These are phyloP conservation scores for Blastobotrys niveus DNA, from an alignment of 1,139 yeast genomes.

Conservation along the genomic window DNA sequence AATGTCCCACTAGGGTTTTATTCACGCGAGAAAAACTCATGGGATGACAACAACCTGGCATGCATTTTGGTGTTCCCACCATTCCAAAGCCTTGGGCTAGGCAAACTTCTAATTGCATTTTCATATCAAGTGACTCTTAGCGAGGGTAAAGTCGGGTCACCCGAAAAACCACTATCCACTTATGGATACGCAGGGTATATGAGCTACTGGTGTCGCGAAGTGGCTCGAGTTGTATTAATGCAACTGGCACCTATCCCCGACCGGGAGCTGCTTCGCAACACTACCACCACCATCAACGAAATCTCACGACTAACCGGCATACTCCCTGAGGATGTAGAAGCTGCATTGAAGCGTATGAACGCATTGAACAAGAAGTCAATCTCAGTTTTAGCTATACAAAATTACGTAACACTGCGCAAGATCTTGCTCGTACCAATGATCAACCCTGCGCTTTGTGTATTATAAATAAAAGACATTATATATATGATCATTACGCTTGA, in stretches of 20 bases:
- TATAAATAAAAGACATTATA: not conserved
- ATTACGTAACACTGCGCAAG: conserved; percentile 15
- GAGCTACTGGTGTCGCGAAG: conserved; percentile 64
- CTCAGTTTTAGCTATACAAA: conserved; percentile 13
- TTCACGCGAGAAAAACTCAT: conserved; percentile 78
- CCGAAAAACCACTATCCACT: conserved; percentile 83
- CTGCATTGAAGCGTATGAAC: conserved; percentile 56
- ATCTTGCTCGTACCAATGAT: conserved; percentile 19
- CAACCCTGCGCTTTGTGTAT: conserved; percentile 14
- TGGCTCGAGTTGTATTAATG: conserved; percentile 39
- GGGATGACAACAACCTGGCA: conserved; percentile 82
- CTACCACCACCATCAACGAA: conserved; percentile 32
- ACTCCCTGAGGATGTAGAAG: conserved; percentile 59
- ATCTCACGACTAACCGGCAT: conserved; percentile 62
- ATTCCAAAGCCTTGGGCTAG: conserved; percentile 72
- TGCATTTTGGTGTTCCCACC: conserved; percentile 92
- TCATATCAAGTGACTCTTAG: conserved; percentile 65
- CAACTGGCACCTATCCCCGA: not conserved
- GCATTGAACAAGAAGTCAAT: conserved; percentile 19
- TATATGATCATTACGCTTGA: too few species aligned
- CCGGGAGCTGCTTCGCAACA: too few species aligned
- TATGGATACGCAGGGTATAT: conserved; percentile 71
- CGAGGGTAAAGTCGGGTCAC: conserved; percentile 66
- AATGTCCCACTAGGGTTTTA: conserved; percentile 66
- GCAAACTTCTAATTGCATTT: conserved; percentile 73